Evolutionary conservation across 768 basidiomycete species (phyloP).

Genomic region (Hygrocybe punicea): DNA sequence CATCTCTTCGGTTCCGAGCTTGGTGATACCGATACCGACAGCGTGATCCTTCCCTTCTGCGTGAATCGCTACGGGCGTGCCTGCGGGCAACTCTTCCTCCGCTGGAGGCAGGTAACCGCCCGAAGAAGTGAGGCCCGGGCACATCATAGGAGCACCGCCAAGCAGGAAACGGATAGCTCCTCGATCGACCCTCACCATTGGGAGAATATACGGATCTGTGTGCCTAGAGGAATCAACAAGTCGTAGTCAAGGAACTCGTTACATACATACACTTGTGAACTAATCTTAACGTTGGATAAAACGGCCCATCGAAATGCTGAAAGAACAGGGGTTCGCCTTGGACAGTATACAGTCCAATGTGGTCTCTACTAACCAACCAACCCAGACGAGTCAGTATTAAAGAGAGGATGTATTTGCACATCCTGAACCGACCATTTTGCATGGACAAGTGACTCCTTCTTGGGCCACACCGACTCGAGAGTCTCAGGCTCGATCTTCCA

Average conservation of each 20-base stretch:
- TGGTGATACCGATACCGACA: conserved; percentile 80
- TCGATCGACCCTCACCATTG: conserved; percentile 86
- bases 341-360: conserved; percentile 89
- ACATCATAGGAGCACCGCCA: conserved; percentile 94
- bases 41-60: conserved; percentile 97
- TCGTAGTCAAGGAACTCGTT: conserved; percentile 4
- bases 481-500: conserved; percentile 78
- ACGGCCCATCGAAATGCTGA: conserved; percentile 94
- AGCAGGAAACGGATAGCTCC: conserved; percentile 98
- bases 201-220: conserved; percentile 86
- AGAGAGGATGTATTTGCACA: conserved; percentile 2
- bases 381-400: conserved; percentile 5
- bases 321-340: conserved; percentile 87
- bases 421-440: conserved; percentile 80
- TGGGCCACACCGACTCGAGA: conserved; percentile 93
- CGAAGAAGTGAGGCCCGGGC: conserved; percentile 89
- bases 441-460: conserved; percentile 91
- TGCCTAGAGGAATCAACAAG: conserved; percentile 2
- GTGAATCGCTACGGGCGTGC: conserved; percentile 81
- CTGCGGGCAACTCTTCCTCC: conserved; percentile 61
- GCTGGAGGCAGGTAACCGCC: conserved; percentile 84
- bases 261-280: conserved; percentile 83
- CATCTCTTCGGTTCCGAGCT: conserved; percentile 85
- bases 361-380: conserved; percentile 87
- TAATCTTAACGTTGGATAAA: conserved; percentile 83